Base-by-base conservation (phyloP, 495 filamentous ascomycete species). In the Penicillium simplicissimum region DNA sequence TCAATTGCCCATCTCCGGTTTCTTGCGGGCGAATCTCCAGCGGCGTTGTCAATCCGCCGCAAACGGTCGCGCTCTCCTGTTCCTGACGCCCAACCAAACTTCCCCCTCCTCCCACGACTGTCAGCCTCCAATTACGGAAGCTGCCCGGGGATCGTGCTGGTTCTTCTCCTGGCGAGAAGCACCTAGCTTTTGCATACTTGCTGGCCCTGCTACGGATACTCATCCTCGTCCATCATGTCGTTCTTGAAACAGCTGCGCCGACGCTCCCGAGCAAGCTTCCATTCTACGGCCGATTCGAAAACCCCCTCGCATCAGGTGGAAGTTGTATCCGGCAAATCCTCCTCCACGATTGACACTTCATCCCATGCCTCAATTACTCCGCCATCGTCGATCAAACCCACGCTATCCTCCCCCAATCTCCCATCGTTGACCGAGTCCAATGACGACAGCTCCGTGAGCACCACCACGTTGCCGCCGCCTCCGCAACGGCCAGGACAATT, bases 211-310 rank as follows among this genome's bases (percentile, higher is more conserved):
- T 21, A 21, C 42, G 42, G 42, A 11, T 11, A 36, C 10, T 7
- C 51, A n/a, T 36, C 51, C 33, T 31, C 23, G 8, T 31, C 43
- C 62, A 65, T 40, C 57, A 84, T 84, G 82, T 74, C 89, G 42
- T 92, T 96, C 71, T 82, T 96, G 74, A 92, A 87, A 71, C 85
- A 90, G 63, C 75, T 96, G 52, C 88, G 90, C 64, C 85, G 91
- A 65, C 86, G 86, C 58, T 90, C 90, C 64, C 87, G 81, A 69
- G 82, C 88, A 56, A 87, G 81, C 77, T 85, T 90, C 74, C 77
- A 77, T 55, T 23, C 47, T n/a, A 81, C 82, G 33, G 79, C 81
- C 43, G 79, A 78, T 40, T 83, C 84, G 23, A 82, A 80, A 49
- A 82, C 84, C 19, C 56, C 68, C 55, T 82, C 85, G 14, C 69